phyloP scores from a whole-genome alignment of 2,329 filamentous ascomycete species.

The Fusarium siculi region DNA sequence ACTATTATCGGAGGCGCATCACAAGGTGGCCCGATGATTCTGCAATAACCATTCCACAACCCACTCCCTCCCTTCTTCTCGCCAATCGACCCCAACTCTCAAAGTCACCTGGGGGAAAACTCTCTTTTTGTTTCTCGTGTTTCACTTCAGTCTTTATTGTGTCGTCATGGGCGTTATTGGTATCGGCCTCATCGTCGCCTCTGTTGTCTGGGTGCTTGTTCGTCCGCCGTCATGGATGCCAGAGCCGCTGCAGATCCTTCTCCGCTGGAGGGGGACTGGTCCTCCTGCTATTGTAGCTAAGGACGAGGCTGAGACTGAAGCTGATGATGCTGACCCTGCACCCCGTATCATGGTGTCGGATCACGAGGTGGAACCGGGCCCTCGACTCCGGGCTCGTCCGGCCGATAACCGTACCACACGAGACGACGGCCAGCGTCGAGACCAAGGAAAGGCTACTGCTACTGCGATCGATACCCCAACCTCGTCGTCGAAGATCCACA shows the following conservation, averaged over 20 bases:
- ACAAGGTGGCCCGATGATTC: conserved; percentile 44
- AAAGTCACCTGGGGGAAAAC: conserved; percentile 9
- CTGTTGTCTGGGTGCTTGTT: conserved; percentile 67
- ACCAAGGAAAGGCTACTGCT: conserved; percentile 13
- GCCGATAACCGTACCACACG: conserved; percentile 37
- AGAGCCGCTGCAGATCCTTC: conserved; percentile 41
- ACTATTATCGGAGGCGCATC: not conserved
- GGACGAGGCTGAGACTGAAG: conserved; percentile 7
- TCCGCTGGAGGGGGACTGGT: conserved; percentile 37
- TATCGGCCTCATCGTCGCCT: conserved; percentile 70
- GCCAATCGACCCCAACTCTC: conserved; percentile 27
- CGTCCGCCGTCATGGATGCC: conserved; percentile 62
- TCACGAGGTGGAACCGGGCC: conserved; percentile 41
- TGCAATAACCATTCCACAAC: conserved; percentile 46
- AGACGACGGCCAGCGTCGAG: conserved; percentile 5
- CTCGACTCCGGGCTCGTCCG: conserved; percentile 41
- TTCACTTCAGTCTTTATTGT: conserved; percentile 2
- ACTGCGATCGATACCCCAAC: conserved; percentile 2
- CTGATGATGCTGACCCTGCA: conserved; percentile 27
- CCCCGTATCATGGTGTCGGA: conserved; percentile 37
- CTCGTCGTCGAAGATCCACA: not conserved
- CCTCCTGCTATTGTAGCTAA: conserved; percentile 13
- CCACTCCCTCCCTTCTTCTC: conserved; percentile 30
- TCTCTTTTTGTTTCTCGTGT: conserved; percentile 10
- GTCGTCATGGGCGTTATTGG: conserved; percentile 65